Evolutionary conservation across 106 monocot genomes (phyloP).

Genomic region (Alisma plantagoaquatica): DNA sequence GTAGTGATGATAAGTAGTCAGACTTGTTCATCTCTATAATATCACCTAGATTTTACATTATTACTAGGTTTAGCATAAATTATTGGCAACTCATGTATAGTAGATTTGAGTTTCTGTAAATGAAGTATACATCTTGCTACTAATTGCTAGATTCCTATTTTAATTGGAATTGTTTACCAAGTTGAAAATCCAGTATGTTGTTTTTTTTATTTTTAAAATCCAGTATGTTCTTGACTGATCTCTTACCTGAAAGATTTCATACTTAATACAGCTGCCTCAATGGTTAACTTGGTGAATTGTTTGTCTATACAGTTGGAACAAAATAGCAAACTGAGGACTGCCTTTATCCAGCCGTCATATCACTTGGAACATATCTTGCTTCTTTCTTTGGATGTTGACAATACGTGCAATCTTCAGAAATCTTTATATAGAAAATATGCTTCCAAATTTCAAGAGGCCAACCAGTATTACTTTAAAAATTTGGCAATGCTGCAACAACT

Average conservation of each 20-base stretch:
- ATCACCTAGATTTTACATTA: too few species aligned
- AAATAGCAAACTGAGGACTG: conserved; percentile 19
- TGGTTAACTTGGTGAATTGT: too few species aligned
- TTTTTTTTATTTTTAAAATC: too few species aligned
- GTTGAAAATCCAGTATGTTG: too few species aligned
- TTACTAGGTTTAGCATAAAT: too few species aligned
- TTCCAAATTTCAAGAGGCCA: conserved; percentile 38
- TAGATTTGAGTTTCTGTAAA: background rate
- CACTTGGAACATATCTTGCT: conserved; percentile 47
- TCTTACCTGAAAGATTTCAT: background rate
- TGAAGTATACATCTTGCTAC: background rate
- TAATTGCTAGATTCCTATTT: background rate
- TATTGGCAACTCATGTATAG: too few species aligned
- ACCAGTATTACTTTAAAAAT: conserved; percentile 63
- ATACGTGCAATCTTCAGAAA: conserved; percentile 2
- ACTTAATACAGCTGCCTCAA: too few species aligned
- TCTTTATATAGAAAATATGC: conserved; percentile 5
- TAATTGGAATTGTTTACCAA: background rate
- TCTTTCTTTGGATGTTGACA: conserved; percentile 5
- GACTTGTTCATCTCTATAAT: too few species aligned
- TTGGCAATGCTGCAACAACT: conserved; percentile 56
- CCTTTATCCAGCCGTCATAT: conserved; percentile 66
- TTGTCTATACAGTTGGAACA: conserved; percentile 22
- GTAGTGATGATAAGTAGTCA: too few species aligned
- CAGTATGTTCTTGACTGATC: background rate